Conservation (phyloP, 352 stramenopile species). For the Aphanomyces invadans region DNA sequence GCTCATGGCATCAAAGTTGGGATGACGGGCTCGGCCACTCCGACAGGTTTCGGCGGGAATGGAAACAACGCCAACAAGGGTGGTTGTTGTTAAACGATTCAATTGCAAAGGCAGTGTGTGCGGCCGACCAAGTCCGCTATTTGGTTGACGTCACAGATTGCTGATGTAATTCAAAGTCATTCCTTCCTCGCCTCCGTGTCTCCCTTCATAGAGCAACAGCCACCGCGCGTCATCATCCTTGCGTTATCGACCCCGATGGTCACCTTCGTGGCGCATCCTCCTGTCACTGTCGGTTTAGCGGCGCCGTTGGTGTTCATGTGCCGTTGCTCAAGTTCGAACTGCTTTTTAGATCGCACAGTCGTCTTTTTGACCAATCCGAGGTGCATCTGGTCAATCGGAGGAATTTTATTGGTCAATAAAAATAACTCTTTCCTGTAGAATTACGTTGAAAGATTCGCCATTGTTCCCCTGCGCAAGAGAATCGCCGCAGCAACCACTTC, state of each 20-base stretch:
- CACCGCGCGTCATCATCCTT: not conserved
- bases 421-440: not conserved
- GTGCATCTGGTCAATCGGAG: not conserved
- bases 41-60: slow-evolving; percentile 65
- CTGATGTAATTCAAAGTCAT: no score
- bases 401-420: slow-evolving; percentile 6
- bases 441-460: no score
- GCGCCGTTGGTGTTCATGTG: not conserved
- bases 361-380: slow-evolving; percentile 1
- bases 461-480: no score
- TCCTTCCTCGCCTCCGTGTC: no score
- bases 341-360: no score
- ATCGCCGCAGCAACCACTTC: slow-evolving; percentile 2
- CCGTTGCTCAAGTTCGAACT: not conserved
- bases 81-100: slow-evolving; percentile 63
- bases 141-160: no score
- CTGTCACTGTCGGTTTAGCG: not conserved
- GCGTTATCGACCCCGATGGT: not conserved
- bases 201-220: not conserved
- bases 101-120: not conserved
- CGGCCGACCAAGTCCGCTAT: no score
- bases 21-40: slow-evolving; percentile 73
- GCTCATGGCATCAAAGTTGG: slow-evolving; percentile 85
- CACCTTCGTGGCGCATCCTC: not conserved
- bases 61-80: slow-evolving; percentile 52